These are phyloP conservation scores for Physcomitrellopsis africana DNA, from an alignment of 225 moss, liverwort and hornwort species.

Conservation along the genomic window DNA sequence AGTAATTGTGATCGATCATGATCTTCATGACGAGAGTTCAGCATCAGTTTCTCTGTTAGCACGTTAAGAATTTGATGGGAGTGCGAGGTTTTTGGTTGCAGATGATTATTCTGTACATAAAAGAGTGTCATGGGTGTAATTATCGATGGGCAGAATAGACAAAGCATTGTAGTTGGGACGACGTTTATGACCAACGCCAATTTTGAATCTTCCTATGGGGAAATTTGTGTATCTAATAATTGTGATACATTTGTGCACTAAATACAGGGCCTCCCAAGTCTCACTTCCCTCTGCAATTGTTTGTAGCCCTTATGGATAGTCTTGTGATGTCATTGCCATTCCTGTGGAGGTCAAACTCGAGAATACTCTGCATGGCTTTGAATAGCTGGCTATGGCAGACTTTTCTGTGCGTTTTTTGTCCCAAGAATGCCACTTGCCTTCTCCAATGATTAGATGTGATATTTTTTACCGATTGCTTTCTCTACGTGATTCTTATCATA, in stretches of 20 bases:
- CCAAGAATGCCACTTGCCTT: too few relatives aligned
- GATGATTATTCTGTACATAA: conserved; percentile 41
- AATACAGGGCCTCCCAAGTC: conserved; percentile 11
- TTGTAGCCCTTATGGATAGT: conserved; percentile 2
- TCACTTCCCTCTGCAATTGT: neutral
- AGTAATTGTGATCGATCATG: conserved; percentile 34
- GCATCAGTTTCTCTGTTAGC: neutral
- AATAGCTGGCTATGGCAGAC: too few relatives aligned
- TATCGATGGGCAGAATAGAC: conserved; percentile 25
- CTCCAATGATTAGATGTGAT: too few relatives aligned
- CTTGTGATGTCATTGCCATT: neutral
- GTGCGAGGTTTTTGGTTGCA: conserved; percentile 28
- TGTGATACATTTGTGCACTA: conserved; percentile 61
- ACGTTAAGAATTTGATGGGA: neutral
- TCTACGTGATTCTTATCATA: too few relatives aligned
- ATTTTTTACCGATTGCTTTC: too few relatives aligned
- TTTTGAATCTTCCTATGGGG: conserved; percentile 55
- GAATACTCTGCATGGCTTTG: neutral
- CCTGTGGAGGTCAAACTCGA: conserved; percentile 6
- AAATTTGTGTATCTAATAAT: conserved; percentile 43
- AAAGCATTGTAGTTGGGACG: conserved; percentile 41
- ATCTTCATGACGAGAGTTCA: conserved; percentile 33
- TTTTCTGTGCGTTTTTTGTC: too few relatives aligned
- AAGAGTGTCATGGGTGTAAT: conserved; percentile 44
- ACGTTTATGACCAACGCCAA: conserved; percentile 43